Conservation (phyloP, 225 moss, liverwort and hornwort genomes). For the Sphagnum tenellum region DNA sequence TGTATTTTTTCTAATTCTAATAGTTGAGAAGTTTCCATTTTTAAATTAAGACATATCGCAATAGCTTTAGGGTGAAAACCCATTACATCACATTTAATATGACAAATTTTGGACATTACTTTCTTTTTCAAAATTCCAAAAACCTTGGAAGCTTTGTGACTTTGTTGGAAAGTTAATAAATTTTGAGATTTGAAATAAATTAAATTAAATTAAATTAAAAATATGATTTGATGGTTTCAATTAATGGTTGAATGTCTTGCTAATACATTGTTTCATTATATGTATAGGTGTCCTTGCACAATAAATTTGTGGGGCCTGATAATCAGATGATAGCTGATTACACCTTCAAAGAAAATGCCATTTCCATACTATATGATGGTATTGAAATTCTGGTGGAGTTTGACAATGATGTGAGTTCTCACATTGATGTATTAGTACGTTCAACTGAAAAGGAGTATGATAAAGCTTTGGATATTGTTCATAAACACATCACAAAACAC, state of each 20-base stretch:
- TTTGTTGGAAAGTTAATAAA: too few species aligned
- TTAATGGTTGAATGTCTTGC: not conserved
- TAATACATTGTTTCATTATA: not conserved
- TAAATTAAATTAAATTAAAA: too few species aligned
- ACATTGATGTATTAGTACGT: not conserved
- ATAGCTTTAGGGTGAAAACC: too few species aligned
- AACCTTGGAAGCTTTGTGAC: too few species aligned
- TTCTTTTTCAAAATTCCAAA: not conserved
- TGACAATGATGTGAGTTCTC: not conserved
- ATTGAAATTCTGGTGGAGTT: conserved; percentile 1
- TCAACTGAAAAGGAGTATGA: not conserved
- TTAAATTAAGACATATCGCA: too few species aligned
- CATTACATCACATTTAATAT: too few species aligned
- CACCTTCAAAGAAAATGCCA: not conserved
- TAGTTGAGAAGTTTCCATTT: too few species aligned
- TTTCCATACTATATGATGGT: not conserved
- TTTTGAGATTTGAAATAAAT: too few species aligned
- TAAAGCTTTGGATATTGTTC: not conserved
- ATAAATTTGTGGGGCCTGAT: not conserved
- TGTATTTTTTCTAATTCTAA: too few species aligned
- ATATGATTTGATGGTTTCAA: not conserved
- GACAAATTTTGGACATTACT: not conserved
- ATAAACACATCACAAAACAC: not conserved
- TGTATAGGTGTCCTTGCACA: not conserved
- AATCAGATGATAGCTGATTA: not conserved